These are phyloP conservation scores for Irpex sp. DNA, from an alignment of 1,284 basidiomycete species.

Conservation along the genomic window DNA sequence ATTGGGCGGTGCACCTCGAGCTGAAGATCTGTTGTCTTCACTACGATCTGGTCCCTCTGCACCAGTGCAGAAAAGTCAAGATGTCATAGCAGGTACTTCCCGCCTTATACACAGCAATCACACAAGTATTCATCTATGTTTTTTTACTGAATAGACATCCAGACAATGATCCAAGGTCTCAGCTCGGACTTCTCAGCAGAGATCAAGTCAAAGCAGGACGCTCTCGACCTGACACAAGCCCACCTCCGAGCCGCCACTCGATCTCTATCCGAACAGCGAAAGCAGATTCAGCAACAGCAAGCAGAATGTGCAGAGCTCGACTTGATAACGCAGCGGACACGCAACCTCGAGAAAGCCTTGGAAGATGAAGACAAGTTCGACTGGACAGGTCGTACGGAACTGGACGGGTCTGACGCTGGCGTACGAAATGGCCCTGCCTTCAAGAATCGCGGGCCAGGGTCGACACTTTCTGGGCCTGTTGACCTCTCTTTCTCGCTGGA, in stretches of 20 bases:
- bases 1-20: constrained; percentile 60
- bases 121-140: not conserved
- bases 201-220: constrained; percentile 83
- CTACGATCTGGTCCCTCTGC: constrained; percentile 66
- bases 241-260: constrained; percentile 88
- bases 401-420: constrained; percentile 51
- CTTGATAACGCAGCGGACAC: constrained; percentile 69
- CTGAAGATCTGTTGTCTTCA: constrained; percentile 72
- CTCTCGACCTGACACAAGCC: constrained; percentile 80
- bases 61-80: constrained; percentile 85
- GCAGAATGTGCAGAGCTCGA: constrained; percentile 71
- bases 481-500: constrained; percentile 63
- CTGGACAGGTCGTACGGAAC: constrained; percentile 84
- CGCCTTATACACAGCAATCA: not conserved
- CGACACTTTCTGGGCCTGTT: constrained; percentile 51
- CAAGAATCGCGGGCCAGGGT: constrained; percentile 61
- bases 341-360: constrained; percentile 81
- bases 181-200: constrained; percentile 80
- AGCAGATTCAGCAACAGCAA: constrained; percentile 77
- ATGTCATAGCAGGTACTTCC: constrained; percentile 77
- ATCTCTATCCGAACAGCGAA: constrained; percentile 86
- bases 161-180: constrained; percentile 76
- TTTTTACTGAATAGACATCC: constrained; percentile 67
- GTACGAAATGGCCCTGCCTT: constrained; percentile 52
- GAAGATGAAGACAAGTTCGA: constrained; percentile 76